A percentile compares a stretch with the other conserved stretches of the same genome.
phyloP scores from a whole-genome alignment of 148 eudicot genomes.

The Beta vulgaris region DNA sequence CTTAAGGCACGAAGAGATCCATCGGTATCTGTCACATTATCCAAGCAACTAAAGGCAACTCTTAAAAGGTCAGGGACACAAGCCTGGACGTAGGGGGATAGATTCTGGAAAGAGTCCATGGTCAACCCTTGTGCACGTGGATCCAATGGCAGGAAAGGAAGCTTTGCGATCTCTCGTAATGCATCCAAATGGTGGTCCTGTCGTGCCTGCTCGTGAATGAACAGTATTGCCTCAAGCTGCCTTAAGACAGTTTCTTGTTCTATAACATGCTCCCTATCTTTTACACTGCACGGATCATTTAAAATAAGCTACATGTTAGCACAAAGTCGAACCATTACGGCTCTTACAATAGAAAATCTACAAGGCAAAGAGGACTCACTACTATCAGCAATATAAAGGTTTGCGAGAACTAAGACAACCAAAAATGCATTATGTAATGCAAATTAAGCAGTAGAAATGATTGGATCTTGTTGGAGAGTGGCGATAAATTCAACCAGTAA shows the following conservation, averaged over 20 bases:
- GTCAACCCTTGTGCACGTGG: constrained; percentile 62
- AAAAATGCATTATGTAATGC: neutral
- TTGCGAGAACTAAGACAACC: no score
- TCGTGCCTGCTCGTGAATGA: constrained; percentile 63
- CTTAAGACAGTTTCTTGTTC: constrained; percentile 80
- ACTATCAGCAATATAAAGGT: neutral
- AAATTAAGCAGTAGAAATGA: neutral
- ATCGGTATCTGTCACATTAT: constrained; percentile 76
- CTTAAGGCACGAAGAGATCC: constrained; percentile 94
- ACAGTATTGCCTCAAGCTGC: constrained; percentile 86
- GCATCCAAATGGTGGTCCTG: constrained; percentile 66
- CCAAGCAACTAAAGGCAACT: constrained; percentile 78
- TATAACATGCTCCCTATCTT: constrained; percentile 71
- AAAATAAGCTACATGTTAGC: constrained; percentile 11
- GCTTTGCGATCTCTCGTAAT: constrained; percentile 70
- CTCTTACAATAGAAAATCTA: neutral
- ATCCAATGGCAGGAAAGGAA: constrained; percentile 88
- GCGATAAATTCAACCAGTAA: neutral
- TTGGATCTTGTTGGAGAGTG: neutral
- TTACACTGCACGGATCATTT: constrained; percentile 46
- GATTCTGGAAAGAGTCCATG: constrained; percentile 50
- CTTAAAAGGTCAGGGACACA: constrained; percentile 91
- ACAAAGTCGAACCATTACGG: neutral
- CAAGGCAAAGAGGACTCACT: neutral
- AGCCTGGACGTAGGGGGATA: constrained; percentile 80